Conservation (phyloP, 306 rosid genomes). For the Herpetospermum pedunculosum region DNA sequence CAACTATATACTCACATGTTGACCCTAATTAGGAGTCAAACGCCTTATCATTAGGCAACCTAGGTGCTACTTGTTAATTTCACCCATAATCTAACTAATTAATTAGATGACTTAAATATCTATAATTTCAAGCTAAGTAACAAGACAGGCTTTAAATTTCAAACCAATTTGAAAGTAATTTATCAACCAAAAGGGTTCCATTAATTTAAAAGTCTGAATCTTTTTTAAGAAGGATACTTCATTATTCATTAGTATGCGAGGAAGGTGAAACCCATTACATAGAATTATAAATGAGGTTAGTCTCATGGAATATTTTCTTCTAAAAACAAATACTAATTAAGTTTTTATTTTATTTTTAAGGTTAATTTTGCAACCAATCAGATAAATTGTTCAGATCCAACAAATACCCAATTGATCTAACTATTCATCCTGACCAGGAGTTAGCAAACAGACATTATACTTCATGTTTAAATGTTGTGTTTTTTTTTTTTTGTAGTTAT, state of each 20-base stretch:
- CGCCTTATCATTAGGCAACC: no score
- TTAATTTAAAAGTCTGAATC: not conserved
- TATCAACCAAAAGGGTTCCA: not conserved
- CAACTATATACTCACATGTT: no score
- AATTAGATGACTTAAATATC: not conserved
- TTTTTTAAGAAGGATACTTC: no score
- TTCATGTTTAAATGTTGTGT: not conserved
- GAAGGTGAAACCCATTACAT: no score
- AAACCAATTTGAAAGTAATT: not conserved
- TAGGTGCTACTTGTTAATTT: no score
- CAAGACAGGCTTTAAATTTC: not conserved
- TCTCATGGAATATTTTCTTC: not conserved
- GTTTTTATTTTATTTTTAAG: not conserved
- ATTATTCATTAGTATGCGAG: no score
- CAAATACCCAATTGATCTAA: not conserved
- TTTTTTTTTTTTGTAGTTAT: not conserved
- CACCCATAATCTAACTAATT: not conserved
- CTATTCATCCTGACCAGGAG: not conserved
- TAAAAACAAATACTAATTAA: not conserved
- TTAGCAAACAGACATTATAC: not conserved
- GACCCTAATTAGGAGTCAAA: no score
- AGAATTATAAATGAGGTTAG: no score
- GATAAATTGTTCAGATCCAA: not conserved
- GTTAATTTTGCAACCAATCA: not conserved
- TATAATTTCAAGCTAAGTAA: not conserved